Percentiles rank a stretch among this genome's conserved stretches.
These are phyloP conservation scores for Persicaria tinctoria DNA, from an alignment of 148 eudicot genomes.

Conservation along the genomic window DNA sequence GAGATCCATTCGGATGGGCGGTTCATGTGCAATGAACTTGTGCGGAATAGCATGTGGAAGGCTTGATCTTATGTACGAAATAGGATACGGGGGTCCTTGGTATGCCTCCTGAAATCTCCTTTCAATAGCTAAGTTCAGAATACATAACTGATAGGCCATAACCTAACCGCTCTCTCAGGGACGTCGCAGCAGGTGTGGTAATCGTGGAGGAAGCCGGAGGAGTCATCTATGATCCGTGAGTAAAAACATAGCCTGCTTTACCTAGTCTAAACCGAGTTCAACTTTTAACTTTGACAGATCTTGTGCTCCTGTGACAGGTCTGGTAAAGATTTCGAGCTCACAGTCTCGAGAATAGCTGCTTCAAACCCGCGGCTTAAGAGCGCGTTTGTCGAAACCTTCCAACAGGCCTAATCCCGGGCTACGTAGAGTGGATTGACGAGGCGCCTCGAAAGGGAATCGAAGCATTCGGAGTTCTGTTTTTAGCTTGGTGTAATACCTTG, in stretches of 20 bases:
- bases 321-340: constrained; percentile 59
- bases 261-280: not conserved
- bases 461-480: no score
- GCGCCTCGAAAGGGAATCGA: no score
- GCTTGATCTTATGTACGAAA: constrained; percentile 63
- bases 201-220: constrained; percentile 95
- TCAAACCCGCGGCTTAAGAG: constrained; percentile 52
- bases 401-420: constrained; percentile 27
- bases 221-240: constrained; percentile 64
- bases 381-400: constrained; percentile 44
- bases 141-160: not conserved
- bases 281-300: not conserved
- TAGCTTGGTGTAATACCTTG: no score
- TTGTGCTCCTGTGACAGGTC: constrained; percentile 24
- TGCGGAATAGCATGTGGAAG: constrained; percentile 94
- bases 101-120: constrained; percentile 19
- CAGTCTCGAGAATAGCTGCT: constrained; percentile 57
- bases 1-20: constrained; percentile 83
- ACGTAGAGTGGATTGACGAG: not conserved
- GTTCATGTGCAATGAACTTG: constrained; percentile 90
- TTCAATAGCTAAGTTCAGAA: not conserved
- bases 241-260: not conserved
- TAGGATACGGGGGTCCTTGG: constrained; percentile 89
- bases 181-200: constrained; percentile 77
- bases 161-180: constrained; percentile 35